Evolutionary conservation across 1,139 yeast species (phyloP), one percentile per base, ranked within the genome.

Genomic region (Pichia sp.): DNA sequence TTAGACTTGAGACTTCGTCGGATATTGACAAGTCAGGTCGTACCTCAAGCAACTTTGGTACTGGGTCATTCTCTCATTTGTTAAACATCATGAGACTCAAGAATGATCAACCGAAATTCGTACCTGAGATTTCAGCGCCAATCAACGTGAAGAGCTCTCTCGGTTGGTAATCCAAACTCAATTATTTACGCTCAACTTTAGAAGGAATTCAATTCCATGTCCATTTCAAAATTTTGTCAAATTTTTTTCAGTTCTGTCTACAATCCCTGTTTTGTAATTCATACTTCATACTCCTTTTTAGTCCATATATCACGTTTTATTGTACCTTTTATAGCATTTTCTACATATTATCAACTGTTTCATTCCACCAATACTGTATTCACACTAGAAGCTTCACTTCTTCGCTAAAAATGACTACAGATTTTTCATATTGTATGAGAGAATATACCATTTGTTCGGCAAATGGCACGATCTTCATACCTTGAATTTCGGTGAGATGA

Each of bases 81-180:
- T 27, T 41, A 9, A 33, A 30, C 19, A 30, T 47, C 22, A 34
- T 42, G 7, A 47, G 47, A 17, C 27, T 29, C 4, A 34, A 26
- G n/a, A 13, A 27, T 14, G 54, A 46, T 13, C 51, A 49, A 32
- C 42, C 42, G 7, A 48, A 43, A 27, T 51, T 48, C 38, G 50
- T 62, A 18, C 66, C 67, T 29, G 58, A 56, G 29, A 68, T 69
- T 29, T 66, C 72, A 3, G 62, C 62, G 34, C 75, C 75, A 19
- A 67, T 67, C 33, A 69, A 69, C 23, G 56, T 68, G 13, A 66
- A 66, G 45, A 69, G 66, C 45, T 67, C 74, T 6, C 53, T 69
- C 30, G 74, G 74, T 26, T 69, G 74, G 74, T 53, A 35, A 40
- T n/a, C n/a, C n/a, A n/a, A n/a, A n/a, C n/a, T n/a, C n/a, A n/a